A percentile compares a stretch with the other conserved stretches of the same genome.
These are phyloP conservation scores for Botryotinia convoluta DNA, from an alignment of 2,329 filamentous ascomycete species.

Conservation along the genomic window DNA sequence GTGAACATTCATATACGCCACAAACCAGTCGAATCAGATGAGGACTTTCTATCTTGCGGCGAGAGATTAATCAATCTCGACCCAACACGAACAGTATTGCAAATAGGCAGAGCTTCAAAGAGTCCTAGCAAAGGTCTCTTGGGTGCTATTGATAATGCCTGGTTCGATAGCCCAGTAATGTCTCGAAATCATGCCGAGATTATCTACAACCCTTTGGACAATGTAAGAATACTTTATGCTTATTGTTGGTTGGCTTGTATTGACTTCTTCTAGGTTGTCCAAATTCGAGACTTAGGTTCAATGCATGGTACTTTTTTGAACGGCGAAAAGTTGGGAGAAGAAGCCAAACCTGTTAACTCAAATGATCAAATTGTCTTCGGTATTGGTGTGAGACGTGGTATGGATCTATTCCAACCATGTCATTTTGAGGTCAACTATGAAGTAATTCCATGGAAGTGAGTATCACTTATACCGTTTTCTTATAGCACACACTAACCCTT, in stretches of 20 bases:
- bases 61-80: slow-evolving; percentile 31
- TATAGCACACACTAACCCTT: not conserved
- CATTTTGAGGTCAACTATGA: slow-evolving; percentile 32
- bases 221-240: slow-evolving; percentile 42
- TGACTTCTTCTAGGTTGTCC: slow-evolving; percentile 41
- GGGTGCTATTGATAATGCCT: slow-evolving; percentile 54
- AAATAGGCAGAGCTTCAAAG: slow-evolving; percentile 49
- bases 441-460: slow-evolving; percentile 34
- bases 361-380: slow-evolving; percentile 48
- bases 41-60: not conserved
- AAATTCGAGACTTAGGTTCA: slow-evolving; percentile 54
- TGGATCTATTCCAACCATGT: slow-evolving; percentile 41
- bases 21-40: not conserved
- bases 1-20: slow-evolving; percentile 25
- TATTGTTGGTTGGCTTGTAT: slow-evolving; percentile 13
- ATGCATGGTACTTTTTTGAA: slow-evolving; percentile 63
- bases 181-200: slow-evolving; percentile 65
- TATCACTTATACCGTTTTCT: not conserved
- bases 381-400: slow-evolving; percentile 47
- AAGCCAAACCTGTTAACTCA: slow-evolving; percentile 36
- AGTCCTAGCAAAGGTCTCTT: slow-evolving; percentile 45
- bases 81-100: slow-evolving; percentile 22
- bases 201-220: slow-evolving; percentile 43
- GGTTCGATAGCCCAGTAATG: slow-evolving; percentile 70
- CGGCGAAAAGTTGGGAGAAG: slow-evolving; percentile 41